phyloP scores from a whole-genome alignment of 441 rosid species.

The Adansonia madagascariensis region DNA sequence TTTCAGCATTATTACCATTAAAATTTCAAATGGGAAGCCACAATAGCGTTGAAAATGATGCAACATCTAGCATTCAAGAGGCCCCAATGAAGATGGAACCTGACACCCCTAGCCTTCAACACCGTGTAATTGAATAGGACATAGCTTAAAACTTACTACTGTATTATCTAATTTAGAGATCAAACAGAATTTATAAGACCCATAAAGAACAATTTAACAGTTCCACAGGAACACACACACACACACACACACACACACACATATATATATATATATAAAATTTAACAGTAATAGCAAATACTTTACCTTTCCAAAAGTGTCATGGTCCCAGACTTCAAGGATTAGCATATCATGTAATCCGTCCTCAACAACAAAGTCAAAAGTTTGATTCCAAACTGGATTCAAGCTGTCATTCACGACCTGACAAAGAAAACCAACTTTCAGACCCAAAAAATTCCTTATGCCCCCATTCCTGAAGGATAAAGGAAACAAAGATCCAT shows the following conservation, averaged over 20 bases:
- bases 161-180: background rate
- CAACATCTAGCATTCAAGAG: background rate
- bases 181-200: background rate
- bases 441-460: conserved; percentile 6
- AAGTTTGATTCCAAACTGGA: conserved; percentile 97
- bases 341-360: conserved; percentile 95
- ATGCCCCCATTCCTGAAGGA: background rate
- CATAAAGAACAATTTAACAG: conserved; percentile 6
- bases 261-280: background rate
- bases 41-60: background rate
- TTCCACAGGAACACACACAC: background rate
- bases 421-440: conserved; percentile 42
- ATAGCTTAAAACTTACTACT: background rate
- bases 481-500: background rate
- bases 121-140: background rate
- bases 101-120: background rate
- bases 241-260: no score
- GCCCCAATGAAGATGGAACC: background rate
- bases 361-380: conserved; percentile 95
- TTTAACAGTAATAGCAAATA: background rate
- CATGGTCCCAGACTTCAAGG: conserved; percentile 92
- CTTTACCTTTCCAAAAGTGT: conserved; percentile 95
- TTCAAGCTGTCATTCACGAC: conserved; percentile 87
- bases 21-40: conserved; percentile 4
- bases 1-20: background rate